These are phyloP conservation scores for Vanderwaltozyma yarrowii DNA, from an alignment of 805 yeast genomes.

Conservation along the genomic window DNA sequence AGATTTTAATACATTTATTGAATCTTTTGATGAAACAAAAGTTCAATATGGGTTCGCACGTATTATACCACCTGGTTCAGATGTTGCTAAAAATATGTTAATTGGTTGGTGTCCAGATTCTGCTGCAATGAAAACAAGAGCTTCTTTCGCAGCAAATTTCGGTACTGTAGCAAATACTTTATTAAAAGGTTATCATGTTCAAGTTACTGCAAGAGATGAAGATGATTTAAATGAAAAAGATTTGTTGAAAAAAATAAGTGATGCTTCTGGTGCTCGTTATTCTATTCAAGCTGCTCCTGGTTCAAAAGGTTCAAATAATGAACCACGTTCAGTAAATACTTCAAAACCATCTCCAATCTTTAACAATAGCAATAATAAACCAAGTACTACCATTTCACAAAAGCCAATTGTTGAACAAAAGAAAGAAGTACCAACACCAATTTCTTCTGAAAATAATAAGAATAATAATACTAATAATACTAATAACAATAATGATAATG, in stretches of 20 bases:
- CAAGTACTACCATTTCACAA: conserved; percentile 13
- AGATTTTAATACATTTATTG: conserved; percentile 66
- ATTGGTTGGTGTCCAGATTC: conserved; percentile 98
- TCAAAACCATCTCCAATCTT: conserved; percentile 11
- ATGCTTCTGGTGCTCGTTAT: conserved; percentile 95
- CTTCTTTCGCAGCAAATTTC: conserved; percentile 68
- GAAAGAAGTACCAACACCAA: conserved; percentile 4
- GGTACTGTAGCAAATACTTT: conserved; percentile 58
- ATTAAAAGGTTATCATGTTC: conserved; percentile 83
- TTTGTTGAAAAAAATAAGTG: conserved; percentile 63
- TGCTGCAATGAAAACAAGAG: conserved; percentile 67
- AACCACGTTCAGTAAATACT: conserved; percentile 26
- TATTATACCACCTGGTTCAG: conserved; percentile 85
- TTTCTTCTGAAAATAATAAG: too few species aligned
- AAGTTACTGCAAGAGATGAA: conserved; percentile 88
- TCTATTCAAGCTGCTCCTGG: conserved; percentile 41
- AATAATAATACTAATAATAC: conserved; percentile 24
- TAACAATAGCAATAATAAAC: conserved; percentile 9
- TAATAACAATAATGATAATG: conserved; percentile 34
- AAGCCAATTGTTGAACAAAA: conserved; percentile 12
- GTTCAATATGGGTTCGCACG: conserved; percentile 88
- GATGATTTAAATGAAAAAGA: conserved; percentile 81
- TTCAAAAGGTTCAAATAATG: conserved; percentile 29
- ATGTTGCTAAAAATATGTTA: conserved; percentile 70
- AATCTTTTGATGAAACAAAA: conserved; percentile 73